Evolutionary conservation across 2,329 filamentous ascomycete species (phyloP).

Genomic region (Proliferodiscus dingleyae): DNA sequence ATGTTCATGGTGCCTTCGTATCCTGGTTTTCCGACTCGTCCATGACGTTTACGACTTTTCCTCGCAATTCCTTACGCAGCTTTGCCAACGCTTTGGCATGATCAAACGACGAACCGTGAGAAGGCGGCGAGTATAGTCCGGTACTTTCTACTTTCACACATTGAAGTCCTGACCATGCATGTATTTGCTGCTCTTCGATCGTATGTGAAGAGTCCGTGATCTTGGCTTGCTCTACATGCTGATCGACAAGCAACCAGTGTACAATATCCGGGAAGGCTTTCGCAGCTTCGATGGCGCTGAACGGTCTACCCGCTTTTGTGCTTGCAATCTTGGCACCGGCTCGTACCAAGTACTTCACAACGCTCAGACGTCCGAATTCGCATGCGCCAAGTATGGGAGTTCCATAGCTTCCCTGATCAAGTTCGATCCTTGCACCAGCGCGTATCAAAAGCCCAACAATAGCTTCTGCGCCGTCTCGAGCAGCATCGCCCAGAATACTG

Average conservation of each 20-base stretch:
- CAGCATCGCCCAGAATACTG: too few species aligned
- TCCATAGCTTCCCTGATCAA: background rate
- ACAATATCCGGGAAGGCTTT: background rate
- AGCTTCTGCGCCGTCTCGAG: too few species aligned
- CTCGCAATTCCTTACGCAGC: too few species aligned
- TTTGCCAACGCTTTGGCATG: too few species aligned
- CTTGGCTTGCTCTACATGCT: background rate
- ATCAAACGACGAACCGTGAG: too few species aligned
- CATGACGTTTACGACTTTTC: too few species aligned
- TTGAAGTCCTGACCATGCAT: background rate
- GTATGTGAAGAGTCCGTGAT: background rate
- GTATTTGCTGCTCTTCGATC: background rate
- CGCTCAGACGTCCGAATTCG: background rate
- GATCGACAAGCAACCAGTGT: conserved; percentile 2
- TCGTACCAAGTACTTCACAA: background rate
- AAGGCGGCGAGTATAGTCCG: background rate
- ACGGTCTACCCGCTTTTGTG: background rate
- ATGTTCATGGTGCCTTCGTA: background rate
- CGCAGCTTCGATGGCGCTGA: background rate
- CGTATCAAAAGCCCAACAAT: too few species aligned
- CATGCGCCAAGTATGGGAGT: conserved; percentile 1
- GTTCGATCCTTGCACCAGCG: background rate
- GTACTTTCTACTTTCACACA: background rate
- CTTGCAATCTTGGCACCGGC: background rate
- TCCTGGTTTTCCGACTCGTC: too few species aligned